Base-by-base conservation (phyloP, 805 yeast genomes). In the Yamadazyma olivae region DNA sequence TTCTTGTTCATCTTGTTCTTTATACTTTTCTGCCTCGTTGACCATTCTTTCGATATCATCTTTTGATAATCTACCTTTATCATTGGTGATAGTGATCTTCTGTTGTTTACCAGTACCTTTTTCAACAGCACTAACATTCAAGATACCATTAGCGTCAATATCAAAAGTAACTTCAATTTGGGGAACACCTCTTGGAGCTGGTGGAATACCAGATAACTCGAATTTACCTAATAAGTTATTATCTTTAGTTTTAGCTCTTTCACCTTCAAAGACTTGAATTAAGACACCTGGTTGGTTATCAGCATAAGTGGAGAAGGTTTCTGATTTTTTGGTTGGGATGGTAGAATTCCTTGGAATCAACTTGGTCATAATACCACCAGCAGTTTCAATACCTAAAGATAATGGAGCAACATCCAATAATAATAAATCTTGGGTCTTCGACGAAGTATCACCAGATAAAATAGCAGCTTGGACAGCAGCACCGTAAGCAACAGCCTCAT, bases 391-490 rank as follows among this genome's bases (percentile, higher is more conserved):
- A 75, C 97, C 97, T 48, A 89, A 67, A 37, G 97, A 89, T 60
- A 89, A 79, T 55, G 97, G 95, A 55, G 90, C 87, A 46, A 89
- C 96, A 70, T 89, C 97, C 57, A 90, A 77, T 57, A 89, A 74
- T 47, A 91, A 56, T 50, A 67, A 61, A 55, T 67, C 71, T 52
- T 67, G 70, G 38, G 72, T 67, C 63, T 64, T 61, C 18, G 66
- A 56, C 17, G 69, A 64, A 35, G 67, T 61, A 42, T 90, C 96
- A 67, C 98, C 98, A 38, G 95, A 81, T 49, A 91, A 74, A 52
- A 91, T 95, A 74, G 98, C 98, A 40, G 96, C 98, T 75, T 91
- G 99, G 46, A 91, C 97, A 46, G 99, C 97, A 44, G 98, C 98
- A 79, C 99, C 99, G 56, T 82, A 91, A 29, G 98, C 99, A 58